phyloP scores from a whole-genome alignment of 495 filamentous ascomycete species.

The Baudoinia panamericana region DNA sequence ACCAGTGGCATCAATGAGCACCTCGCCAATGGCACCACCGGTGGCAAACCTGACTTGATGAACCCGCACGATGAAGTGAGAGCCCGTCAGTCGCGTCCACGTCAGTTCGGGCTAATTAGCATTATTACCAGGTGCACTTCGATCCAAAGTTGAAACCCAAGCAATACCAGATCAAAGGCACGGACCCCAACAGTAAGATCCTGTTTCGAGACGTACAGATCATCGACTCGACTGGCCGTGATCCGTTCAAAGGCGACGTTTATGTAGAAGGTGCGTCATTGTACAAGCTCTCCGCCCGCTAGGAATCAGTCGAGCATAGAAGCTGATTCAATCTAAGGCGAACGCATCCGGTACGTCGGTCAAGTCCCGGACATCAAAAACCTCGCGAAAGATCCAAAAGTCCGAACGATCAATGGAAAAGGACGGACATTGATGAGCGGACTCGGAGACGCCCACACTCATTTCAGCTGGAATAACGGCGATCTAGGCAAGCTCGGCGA shows the following conservation, averaged over 20 bases:
- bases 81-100: too few relatives aligned
- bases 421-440: constrained; percentile 39
- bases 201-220: constrained; percentile 39
- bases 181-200: constrained; percentile 29
- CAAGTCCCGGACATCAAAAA: constrained; percentile 28
- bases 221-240: constrained; percentile 35
- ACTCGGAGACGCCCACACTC: constrained; percentile 38
- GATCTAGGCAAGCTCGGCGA: constrained; percentile 30
- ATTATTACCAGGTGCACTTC: constrained; percentile 14
- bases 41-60: constrained; percentile 7
- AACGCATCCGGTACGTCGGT: constrained; percentile 33
- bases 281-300: not conserved
- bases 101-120: too few relatives aligned
- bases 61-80: constrained; percentile 20
- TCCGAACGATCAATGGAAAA: constrained; percentile 31
- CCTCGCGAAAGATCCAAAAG: constrained; percentile 27
- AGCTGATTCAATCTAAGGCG: constrained; percentile 15
- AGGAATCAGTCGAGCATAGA: not conserved
- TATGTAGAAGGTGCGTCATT: constrained; percentile 31
- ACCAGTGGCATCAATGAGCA: constrained; percentile 10
- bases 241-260: constrained; percentile 38
- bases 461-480: constrained; percentile 39
- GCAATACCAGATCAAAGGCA: constrained; percentile 28
- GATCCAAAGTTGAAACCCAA: constrained; percentile 26
- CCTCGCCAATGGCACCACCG: constrained; percentile 1